A percentile compares a stretch with the other conserved stretches of the same genome.
Evolutionary conservation across 2,329 filamentous ascomycete genomes (phyloP).

Genomic region (Aspergillus sp.): DNA sequence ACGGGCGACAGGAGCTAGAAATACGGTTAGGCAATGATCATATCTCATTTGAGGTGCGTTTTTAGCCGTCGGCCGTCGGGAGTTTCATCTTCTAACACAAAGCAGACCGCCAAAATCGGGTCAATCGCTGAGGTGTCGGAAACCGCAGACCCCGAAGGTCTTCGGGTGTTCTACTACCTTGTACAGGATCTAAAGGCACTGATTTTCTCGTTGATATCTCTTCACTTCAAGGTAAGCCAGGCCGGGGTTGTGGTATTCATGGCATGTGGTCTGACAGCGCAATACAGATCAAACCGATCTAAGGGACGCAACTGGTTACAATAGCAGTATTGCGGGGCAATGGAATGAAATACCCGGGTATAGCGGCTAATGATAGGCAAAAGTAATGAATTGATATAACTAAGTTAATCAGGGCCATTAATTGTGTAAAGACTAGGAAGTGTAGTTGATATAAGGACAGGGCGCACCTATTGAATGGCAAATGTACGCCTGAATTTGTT

Average conservation of each 20-base stretch:
- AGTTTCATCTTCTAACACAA: background rate
- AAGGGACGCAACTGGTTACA: constrained; percentile 18
- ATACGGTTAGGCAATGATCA: constrained; percentile 92
- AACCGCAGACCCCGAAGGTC: constrained; percentile 90
- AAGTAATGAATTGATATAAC: background rate
- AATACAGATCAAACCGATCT: constrained; percentile 54
- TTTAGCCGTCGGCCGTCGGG: background rate
- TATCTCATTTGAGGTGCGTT: constrained; percentile 86
- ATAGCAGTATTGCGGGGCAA: background rate
- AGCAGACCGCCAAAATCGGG: constrained; percentile 93
- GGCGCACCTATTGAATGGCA: background rate
- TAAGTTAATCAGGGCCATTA: background rate
- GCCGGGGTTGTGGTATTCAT: background rate
- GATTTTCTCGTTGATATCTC: constrained; percentile 90
- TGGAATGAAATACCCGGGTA: background rate
- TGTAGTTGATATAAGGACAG: background rate
- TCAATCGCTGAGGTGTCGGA: constrained; percentile 96
- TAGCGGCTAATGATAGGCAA: background rate
- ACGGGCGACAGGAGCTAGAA: constrained; percentile 93
- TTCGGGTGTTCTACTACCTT: constrained; percentile 97
- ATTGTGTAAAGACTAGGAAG: background rate
- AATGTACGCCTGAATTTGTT: background rate
- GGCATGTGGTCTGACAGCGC: background rate
- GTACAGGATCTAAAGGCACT: constrained; percentile 96
- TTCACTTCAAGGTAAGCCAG: constrained; percentile 82